phyloP scores from a whole-genome alignment of 305 asterid genomes.

The Galium porrigens region DNA sequence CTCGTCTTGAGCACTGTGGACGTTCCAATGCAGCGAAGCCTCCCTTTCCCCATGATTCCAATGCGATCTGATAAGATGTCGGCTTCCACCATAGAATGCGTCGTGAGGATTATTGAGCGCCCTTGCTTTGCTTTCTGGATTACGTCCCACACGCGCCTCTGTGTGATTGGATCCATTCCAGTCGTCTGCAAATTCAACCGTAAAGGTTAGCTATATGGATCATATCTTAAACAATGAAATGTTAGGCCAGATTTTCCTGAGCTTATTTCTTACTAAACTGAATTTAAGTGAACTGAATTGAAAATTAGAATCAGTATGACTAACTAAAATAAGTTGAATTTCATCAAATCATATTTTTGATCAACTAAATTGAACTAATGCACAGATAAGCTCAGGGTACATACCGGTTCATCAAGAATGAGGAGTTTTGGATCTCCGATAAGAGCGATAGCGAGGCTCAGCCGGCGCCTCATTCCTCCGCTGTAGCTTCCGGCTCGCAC shows the following conservation, averaged over 20 bases:
- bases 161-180: conserved; percentile 91
- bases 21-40: conserved; percentile 91
- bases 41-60: conserved; percentile 94
- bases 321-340: too few relatives aligned
- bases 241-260: too few relatives aligned
- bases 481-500: conserved; percentile 74
- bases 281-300: too few relatives aligned
- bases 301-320: too few relatives aligned
- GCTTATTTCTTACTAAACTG: too few relatives aligned
- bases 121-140: conserved; percentile 80
- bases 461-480: conserved; percentile 94
- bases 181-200: conserved; percentile 43
- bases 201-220: not conserved
- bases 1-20: conserved; percentile 70
- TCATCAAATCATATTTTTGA: too few relatives aligned
- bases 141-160: conserved; percentile 90
- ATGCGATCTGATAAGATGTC: conserved; percentile 84
- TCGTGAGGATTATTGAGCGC: conserved; percentile 76
- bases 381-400: not conserved
- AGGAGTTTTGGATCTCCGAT: conserved; percentile 87
- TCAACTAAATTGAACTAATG: not conserved
- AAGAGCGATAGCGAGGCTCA: conserved; percentile 86
- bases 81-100: conserved; percentile 98
- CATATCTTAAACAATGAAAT: not conserved
- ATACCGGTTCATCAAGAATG: conserved; percentile 82